Conservation (phyloP, 2,329 filamentous ascomycete species). For the Dactylellina parvicollis region DNA sequence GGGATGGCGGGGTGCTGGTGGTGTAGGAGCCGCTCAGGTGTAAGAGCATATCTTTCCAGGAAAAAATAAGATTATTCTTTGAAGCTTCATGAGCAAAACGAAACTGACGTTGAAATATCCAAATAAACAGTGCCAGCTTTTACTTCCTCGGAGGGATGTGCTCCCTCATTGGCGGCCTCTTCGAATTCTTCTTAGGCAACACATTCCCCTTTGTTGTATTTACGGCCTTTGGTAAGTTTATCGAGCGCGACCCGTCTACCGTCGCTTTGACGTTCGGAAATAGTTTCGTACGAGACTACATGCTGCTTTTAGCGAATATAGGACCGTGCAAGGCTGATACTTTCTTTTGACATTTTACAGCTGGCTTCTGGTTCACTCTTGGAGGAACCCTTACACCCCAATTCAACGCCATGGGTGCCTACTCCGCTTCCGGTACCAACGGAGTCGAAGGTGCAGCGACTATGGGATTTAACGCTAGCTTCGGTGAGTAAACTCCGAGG, state of each 20-base stretch:
- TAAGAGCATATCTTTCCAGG: slow-evolving; percentile 59
- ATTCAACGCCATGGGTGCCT: slow-evolving; percentile 66
- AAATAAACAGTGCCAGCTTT: slow-evolving; percentile 63
- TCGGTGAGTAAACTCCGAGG: slow-evolving; percentile 27
- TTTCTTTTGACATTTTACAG: slow-evolving; percentile 8
- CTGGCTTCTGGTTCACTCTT: slow-evolving; percentile 68
- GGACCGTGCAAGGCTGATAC: background rate
- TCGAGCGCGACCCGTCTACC: slow-evolving; percentile 46
- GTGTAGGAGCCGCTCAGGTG: slow-evolving; percentile 65
- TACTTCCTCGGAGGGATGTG: slow-evolving; percentile 68
- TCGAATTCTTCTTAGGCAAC: slow-evolving; percentile 70
- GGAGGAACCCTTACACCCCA: slow-evolving; percentile 68
- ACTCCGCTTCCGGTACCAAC: slow-evolving; percentile 61
- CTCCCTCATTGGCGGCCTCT: slow-evolving; percentile 66
- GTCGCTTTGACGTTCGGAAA: background rate
- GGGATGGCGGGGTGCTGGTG: slow-evolving; percentile 68
- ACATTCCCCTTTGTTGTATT: slow-evolving; percentile 71
- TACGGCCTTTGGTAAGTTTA: slow-evolving; percentile 63
- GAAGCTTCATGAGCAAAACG: background rate
- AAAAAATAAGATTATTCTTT: too few relatives aligned
- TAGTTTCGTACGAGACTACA: slow-evolving; percentile 3
- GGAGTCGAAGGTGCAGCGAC: slow-evolving; percentile 53
- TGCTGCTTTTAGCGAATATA: background rate
- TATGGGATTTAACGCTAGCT: slow-evolving; percentile 51
- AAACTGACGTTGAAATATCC: slow-evolving; percentile 12